Evolutionary conservation across 2,329 filamentous ascomycete species (phyloP), one percentile per base, ranked within the genome.

Genomic region (Pseudogymnoascus verrucosus): DNA sequence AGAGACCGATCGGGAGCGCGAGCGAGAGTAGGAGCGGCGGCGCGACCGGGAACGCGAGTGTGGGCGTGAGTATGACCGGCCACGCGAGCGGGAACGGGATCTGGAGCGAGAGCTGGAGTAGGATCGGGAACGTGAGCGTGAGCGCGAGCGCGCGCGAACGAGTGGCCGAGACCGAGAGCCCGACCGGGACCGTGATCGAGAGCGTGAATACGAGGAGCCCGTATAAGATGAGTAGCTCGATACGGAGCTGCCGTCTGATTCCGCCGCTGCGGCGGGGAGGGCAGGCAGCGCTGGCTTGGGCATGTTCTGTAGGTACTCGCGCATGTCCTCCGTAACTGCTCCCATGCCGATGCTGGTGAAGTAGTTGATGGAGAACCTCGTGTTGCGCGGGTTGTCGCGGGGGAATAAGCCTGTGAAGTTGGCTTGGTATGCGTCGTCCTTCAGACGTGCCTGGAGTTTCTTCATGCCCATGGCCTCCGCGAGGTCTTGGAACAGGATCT

Each of bases 301-400:
- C 76, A 96, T 85, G 72, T 92, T 96, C 74, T 93, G 89, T 64
- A 99, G 82, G 73, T 89, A 87, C 71, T 96, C 91, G 75, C 95
- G 88, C 91, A 97, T 96, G 68, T 92, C 90, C 74, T 99, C 95
- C 1, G 95, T 99, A 66, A 99, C 82, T 23, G 85, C 86, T 73
- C 95, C 95, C 90, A 99, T 96, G 64, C 93, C 92, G 71, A 99
- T 96, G 71, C 92, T 95, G 8, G 95, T 99, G 76, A 99, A 98
- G 82, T 97, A 99, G 78, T 99, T 99, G 86, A 99, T 96, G 61
- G 93, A 91, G 80, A 99, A 99, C 62, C 93, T 87, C 40, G 93
- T 92, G 76, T 97, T 95, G 73, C 90, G 88, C 23, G 92, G 86
- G 71, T 92, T 91, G 74, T 98, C 93, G 65, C 81, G 88, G 0